A percentile compares a stretch with the other conserved stretches of the same genome.
phyloP scores from a whole-genome alignment of 1,139 yeast species.

The Yamadazyma dushanensis region DNA sequence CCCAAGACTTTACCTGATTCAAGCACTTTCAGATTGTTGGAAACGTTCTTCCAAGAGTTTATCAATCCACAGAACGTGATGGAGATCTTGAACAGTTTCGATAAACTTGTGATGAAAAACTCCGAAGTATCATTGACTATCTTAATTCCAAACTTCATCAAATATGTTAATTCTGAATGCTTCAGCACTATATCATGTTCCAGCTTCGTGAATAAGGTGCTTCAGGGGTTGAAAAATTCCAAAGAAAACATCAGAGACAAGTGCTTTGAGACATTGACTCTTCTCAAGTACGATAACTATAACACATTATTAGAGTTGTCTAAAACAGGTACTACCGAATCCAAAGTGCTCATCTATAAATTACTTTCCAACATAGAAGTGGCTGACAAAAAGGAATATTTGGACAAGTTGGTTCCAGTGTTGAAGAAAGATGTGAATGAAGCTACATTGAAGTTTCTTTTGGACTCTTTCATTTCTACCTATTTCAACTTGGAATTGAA shows the following conservation, averaged over 20 bases:
- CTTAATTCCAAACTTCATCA: conserved; percentile 51
- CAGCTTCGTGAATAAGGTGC: conserved; percentile 59
- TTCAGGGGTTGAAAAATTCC: conserved; percentile 68
- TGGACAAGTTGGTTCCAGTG: conserved; percentile 47
- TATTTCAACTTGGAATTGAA: conserved; percentile 24
- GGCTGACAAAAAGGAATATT: conserved; percentile 27
- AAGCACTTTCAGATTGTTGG: conserved; percentile 12
- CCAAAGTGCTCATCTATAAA: conserved; percentile 41
- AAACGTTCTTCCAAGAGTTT: conserved; percentile 11
- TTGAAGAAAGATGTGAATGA: conserved; percentile 79
- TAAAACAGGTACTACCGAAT: conserved; percentile 68
- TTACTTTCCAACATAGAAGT: conserved; percentile 25
- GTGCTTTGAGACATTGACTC: conserved; percentile 44
- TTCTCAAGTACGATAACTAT: conserved; percentile 21
- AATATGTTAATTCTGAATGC: conserved; percentile 26
- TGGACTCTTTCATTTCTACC: conserved; percentile 52
- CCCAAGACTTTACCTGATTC: conserved; percentile 13
- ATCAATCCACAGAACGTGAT: conserved; percentile 39
- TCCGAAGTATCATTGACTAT: conserved; percentile 68
- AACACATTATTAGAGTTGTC: conserved; percentile 55
- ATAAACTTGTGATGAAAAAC: conserved; percentile 77
- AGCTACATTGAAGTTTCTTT: conserved; percentile 48
- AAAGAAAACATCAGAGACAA: conserved; percentile 63
- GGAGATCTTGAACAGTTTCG: conserved; percentile 52
- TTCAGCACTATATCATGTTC: conserved; percentile 25